Conservation (phyloP, 1,139 yeast genomes). For the Yamadazyma buinensis region DNA sequence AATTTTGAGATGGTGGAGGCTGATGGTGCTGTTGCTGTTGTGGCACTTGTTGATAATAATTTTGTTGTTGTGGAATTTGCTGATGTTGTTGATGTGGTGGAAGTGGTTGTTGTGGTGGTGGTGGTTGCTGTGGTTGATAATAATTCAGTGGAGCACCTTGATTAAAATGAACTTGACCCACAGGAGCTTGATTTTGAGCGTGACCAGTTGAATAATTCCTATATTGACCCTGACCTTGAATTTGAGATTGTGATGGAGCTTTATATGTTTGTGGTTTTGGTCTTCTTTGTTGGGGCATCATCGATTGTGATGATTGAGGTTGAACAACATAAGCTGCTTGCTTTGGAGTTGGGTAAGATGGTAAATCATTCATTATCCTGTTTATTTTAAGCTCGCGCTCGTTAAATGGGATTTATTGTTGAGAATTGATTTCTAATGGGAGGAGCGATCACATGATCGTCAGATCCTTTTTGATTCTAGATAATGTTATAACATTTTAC, state of each 20-base stretch:
- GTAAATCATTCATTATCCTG: conserved; percentile 33
- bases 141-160: conserved; percentile 3
- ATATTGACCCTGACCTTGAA: neutral
- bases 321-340: conserved; percentile 38
- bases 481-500: no score
- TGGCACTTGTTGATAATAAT: conserved; percentile 13
- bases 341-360: conserved; percentile 47
- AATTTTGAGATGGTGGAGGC: conserved; percentile 12
- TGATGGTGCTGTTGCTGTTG: conserved; percentile 9
- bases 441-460: no score
- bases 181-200: conserved; percentile 1
- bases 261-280: conserved; percentile 9
- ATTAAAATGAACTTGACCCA: conserved; percentile 4
- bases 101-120: conserved; percentile 2
- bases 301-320: conserved; percentile 8
- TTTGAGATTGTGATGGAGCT: conserved; percentile 9
- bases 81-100: conserved; percentile 4
- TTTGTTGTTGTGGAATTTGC: conserved; percentile 14
- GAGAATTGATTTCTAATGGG: no score
- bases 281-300: conserved; percentile 1
- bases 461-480: no score
- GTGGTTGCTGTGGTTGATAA: conserved; percentile 8
- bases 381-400: no score
- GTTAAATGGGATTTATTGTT: no score
- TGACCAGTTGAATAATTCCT: no score